Conservation (phyloP, 177 flowering plant species). For the Telopea speciosissima region DNA sequence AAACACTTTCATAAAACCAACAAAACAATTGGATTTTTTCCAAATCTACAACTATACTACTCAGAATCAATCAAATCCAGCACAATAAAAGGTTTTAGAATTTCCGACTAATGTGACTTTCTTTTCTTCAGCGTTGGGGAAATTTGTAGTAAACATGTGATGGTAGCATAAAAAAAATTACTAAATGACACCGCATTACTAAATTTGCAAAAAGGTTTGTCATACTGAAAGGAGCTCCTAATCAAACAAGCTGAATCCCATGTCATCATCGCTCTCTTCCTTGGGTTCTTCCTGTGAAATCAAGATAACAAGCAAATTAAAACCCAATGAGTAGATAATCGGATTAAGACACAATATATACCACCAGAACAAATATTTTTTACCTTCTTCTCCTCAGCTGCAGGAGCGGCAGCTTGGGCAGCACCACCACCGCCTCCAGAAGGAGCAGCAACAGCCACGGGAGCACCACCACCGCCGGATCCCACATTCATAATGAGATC, state of each 20-base stretch:
- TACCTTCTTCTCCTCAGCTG: slow-evolving; percentile 50
- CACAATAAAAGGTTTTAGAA: too few relatives aligned
- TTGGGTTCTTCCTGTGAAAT: slow-evolving; percentile 41
- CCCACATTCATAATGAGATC: slow-evolving; percentile 50
- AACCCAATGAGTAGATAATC: neutral
- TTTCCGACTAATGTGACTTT: too few relatives aligned
- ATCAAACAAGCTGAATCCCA: slow-evolving; percentile 52
- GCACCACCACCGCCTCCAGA: slow-evolving; percentile 20
- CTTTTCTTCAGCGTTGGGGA: neutral
- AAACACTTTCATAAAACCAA: neutral
- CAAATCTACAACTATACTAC: neutral
- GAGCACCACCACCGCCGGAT: slow-evolving; percentile 41
- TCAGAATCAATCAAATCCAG: neutral
- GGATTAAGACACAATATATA: neutral
- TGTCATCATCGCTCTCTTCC: slow-evolving; percentile 53
- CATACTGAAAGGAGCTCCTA: slow-evolving; percentile 20
- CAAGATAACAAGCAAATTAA: neutral
- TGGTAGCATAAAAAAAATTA: neutral
- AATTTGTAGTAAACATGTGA: neutral
- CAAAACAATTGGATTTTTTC: neutral
- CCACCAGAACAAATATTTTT: neutral
- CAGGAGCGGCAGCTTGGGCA: slow-evolving; percentile 39
- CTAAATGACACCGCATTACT: neutral
- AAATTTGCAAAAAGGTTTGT: neutral
- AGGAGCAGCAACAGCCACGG: slow-evolving; percentile 27